A percentile compares a stretch with the other conserved stretches of the same genome.
phyloP scores from a whole-genome alignment of 768 basidiomycete genomes.

The Hemileccinum rubropunctum region DNA sequence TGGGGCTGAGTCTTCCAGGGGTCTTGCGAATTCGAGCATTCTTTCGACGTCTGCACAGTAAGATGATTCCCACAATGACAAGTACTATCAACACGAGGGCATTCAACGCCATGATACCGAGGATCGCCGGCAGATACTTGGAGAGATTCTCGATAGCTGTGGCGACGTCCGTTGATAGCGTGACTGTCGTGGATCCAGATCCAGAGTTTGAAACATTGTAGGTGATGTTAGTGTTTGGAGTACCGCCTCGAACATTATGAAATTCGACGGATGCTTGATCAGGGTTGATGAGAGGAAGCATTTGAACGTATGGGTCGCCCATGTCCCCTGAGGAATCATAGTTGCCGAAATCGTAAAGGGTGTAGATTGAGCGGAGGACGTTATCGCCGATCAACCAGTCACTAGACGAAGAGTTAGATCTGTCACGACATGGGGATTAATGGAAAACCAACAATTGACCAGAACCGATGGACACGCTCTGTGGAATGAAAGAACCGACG shows the following conservation, averaged over 20 bases:
- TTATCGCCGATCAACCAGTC: constrained; percentile 86
- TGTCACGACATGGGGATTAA: background rate
- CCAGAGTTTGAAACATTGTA: constrained; percentile 48
- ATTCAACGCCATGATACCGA: constrained; percentile 76
- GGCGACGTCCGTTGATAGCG: constrained; percentile 57
- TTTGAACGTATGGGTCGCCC: constrained; percentile 77
- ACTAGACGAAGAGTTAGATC: constrained; percentile 35
- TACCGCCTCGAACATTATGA: constrained; percentile 62
- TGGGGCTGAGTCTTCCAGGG: constrained; percentile 50
- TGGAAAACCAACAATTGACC: constrained; percentile 60
- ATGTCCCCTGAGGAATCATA: constrained; percentile 59
- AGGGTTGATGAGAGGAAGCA: constrained; percentile 68
- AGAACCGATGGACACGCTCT: constrained; percentile 50
- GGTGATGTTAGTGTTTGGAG: constrained; percentile 63
- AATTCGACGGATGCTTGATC: constrained; percentile 70
- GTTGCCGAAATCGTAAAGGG: constrained; percentile 84
- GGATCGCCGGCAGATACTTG: constrained; percentile 66
- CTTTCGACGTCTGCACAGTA: constrained; percentile 50
- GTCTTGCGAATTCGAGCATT: constrained; percentile 34
- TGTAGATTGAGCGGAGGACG: constrained; percentile 77
- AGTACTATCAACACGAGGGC: constrained; percentile 64
- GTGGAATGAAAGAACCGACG: constrained; percentile 74
- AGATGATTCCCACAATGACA: constrained; percentile 48
- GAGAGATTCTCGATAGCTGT: constrained; percentile 61
- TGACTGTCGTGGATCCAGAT: constrained; percentile 45